These are phyloP conservation scores for Candida glucosophila DNA, from an alignment of 1,139 yeast genomes.

Conservation along the genomic window DNA sequence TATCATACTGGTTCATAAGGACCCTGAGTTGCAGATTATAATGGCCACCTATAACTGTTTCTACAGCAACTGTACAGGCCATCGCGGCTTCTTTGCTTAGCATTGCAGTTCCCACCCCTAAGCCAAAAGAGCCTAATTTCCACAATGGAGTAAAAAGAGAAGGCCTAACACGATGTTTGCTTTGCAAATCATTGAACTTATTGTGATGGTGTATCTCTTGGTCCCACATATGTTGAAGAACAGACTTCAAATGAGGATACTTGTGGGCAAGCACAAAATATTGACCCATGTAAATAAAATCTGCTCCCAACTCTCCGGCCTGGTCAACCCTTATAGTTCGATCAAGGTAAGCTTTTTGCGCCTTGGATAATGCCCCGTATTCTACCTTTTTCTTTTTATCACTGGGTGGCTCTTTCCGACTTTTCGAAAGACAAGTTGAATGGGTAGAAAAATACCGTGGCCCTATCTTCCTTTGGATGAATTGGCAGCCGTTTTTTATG, in stretches of 20 bases:
- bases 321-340: conserved; percentile 86
- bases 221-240: conserved; percentile 95
- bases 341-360: conserved; percentile 66
- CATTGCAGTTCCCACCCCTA: conserved; percentile 83
- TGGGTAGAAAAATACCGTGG: neutral
- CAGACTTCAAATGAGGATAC: conserved; percentile 61
- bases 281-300: conserved; percentile 89
- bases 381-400: conserved; percentile 9
- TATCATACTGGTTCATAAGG: conserved; percentile 50
- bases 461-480: too few relatives aligned
- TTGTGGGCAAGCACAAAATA: conserved; percentile 64
- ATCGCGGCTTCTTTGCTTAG: conserved; percentile 93
- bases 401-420: neutral
- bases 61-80: conserved; percentile 99
- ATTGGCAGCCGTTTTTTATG: too few relatives aligned
- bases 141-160: conserved; percentile 85
- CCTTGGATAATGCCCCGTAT: conserved; percentile 41
- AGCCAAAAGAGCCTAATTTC: conserved; percentile 81
- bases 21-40: conserved; percentile 85
- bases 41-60: conserved; percentile 95
- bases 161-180: conserved; percentile 77
- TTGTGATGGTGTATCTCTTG: conserved; percentile 88
- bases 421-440: neutral
- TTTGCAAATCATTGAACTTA: conserved; percentile 73
- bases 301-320: conserved; percentile 98